Evolutionary conservation across 2,329 filamentous ascomycete genomes (phyloP).

Genomic region (Endothia cerciana): DNA sequence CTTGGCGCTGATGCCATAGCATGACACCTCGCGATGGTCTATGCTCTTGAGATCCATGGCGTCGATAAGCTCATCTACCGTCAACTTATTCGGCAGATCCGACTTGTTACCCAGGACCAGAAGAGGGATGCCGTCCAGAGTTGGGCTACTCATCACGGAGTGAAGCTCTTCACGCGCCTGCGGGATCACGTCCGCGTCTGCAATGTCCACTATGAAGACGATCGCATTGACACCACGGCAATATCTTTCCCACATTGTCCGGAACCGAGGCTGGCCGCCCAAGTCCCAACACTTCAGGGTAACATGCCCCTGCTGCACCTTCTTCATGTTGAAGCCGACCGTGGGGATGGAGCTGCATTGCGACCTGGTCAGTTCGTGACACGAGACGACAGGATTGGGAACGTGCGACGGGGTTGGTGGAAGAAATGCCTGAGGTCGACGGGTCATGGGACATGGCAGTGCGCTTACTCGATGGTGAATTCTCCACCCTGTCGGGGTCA

Average conservation of each 20-base stretch:
- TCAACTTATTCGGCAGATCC: constrained; percentile 86
- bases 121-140: constrained; percentile 86
- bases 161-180: constrained; percentile 92
- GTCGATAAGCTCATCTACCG: constrained; percentile 94
- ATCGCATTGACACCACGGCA: constrained; percentile 97
- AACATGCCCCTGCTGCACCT: constrained; percentile 96
- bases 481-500: constrained; percentile 76
- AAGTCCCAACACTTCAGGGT: constrained; percentile 99
- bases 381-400: constrained; percentile 23
- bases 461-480: constrained; percentile 95
- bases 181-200: constrained; percentile 78
- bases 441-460: constrained; percentile 23
- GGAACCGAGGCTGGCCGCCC: constrained; percentile 93
- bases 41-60: constrained; percentile 88
- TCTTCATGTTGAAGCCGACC: constrained; percentile 99
- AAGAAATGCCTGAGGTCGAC: constrained; percentile 29
- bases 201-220: constrained; percentile 97
- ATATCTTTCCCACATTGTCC: constrained; percentile 99
- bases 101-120: constrained; percentile 97
- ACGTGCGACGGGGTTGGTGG: constrained; percentile 28
- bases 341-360: constrained; percentile 88
- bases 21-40: constrained; percentile 91
- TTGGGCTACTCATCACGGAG: constrained; percentile 80
- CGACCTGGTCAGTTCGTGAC: constrained; percentile 33
- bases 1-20: constrained; percentile 98